Base-by-base conservation (phyloP, 1,284 basidiomycete species). In the Cryptococcus hybrid region DNA sequence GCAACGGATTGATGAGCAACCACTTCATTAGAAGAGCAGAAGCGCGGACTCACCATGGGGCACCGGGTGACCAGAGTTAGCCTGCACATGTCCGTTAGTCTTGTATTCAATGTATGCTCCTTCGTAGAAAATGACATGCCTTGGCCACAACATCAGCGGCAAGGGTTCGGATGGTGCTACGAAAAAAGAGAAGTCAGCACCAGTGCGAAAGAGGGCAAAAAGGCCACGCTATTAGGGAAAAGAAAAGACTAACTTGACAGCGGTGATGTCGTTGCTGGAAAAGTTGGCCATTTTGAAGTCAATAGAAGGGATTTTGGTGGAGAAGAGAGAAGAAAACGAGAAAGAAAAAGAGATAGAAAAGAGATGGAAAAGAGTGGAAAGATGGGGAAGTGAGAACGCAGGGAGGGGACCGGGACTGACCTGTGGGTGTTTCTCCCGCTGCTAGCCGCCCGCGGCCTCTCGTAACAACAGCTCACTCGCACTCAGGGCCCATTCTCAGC, bases 31-130 rank as follows among this genome's bases (percentile, higher is more conserved):
- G n/a, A 37, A 24, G 15, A 15, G 40, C 24, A 38, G 51, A 34
- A 40, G 44, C 44, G 47, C 7, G 6, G 2, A 71, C 79, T 73
- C 70, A 68, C 80, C 90, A 94, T 88, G 55, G 92, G 92, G 91
- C 92, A 79, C 90, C 90, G 60, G 90, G 91, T 93, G 90, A 61
- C 91, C 91, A 69, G 90, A 93, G 85, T 95, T 95, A 72, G 92
- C 87, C 80, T 90, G 85, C 18, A 15, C 7, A 35, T 13, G 12
- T 15, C 6, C 12, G 59, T 78, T 84, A 51, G 88, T 86, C 5
- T 8, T 6, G 13, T 6, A 44, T 63, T 85, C 81, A 81, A 50
- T 5, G 34, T 24, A 38, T 54, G 30, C 8, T 11, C 9, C 37
- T 39, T 6, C n/a, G 55, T 63, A 30, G 61, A 59, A 9, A 88